Evolutionary conservation across 768 basidiomycete species (phyloP).

Genomic region (Saitozyma sp.): DNA sequence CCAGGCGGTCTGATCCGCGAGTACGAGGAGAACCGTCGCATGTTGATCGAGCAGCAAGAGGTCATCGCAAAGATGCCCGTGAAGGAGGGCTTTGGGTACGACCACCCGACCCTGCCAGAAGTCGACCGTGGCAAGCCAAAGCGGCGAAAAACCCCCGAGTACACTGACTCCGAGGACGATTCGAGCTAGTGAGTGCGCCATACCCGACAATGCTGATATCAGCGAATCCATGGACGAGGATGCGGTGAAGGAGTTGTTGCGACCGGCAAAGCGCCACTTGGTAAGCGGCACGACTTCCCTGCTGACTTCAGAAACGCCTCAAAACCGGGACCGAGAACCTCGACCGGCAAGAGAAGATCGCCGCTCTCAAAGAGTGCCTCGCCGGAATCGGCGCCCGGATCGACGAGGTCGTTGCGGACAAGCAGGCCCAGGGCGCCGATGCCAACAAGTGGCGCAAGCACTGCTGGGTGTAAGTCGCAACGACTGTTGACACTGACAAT

Average conservation of each 20-base stretch:
- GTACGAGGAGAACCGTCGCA: constrained; percentile 47
- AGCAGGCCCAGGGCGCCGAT: constrained; percentile 77
- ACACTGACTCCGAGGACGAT: constrained; percentile 87
- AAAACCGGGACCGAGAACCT: constrained; percentile 91
- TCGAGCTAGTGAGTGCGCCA: constrained; percentile 75
- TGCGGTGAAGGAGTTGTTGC: constrained; percentile 86
- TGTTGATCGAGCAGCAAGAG: constrained; percentile 45
- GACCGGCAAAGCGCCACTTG: constrained; percentile 95
- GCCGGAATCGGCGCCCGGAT: constrained; percentile 91
- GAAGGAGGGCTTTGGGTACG: constrained; percentile 42
- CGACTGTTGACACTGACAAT: not conserved
- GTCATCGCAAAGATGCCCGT: constrained; percentile 36
- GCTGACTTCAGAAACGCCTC: constrained; percentile 73
- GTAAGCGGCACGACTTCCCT: constrained; percentile 56
- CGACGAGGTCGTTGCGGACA: constrained; percentile 73
- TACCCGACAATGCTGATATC: constrained; percentile 1
- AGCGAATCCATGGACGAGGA: constrained; percentile 95
- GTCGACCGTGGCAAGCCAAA: constrained; percentile 69
- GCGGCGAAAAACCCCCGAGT: constrained; percentile 91
- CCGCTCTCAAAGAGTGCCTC: constrained; percentile 90
- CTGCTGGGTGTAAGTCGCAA: constrained; percentile 83
- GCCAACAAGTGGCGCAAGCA: constrained; percentile 84
- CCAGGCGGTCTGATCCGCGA: constrained; percentile 47
- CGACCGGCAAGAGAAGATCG: constrained; percentile 92
- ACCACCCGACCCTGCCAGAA: constrained; percentile 49